Base-by-base conservation (phyloP, 768 basidiomycete species). In the Gymnopilus junonius region DNA sequence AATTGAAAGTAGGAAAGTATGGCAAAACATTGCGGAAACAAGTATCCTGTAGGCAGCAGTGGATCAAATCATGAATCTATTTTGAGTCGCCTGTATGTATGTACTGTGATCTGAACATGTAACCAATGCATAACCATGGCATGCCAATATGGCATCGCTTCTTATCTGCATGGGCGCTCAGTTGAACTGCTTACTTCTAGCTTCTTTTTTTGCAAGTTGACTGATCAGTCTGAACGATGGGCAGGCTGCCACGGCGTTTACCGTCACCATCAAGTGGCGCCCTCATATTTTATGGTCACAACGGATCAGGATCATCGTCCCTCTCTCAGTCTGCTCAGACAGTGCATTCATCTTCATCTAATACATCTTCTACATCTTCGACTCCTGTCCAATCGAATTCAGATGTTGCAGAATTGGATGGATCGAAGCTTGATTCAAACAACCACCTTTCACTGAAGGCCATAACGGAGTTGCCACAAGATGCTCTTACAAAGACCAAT, bases 271-370 rank as follows among this genome's bases (percentile, higher is more conserved):
- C 65, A 14, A 69, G 70, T 32, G 68, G 70, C 7, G 68, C 72
- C 10, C 67, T 70, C 42, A 71, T 73, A 20, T 71, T 73, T 45
- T 73, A 73, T 64, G 70, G 68, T 40, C 27, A 58, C 6, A 29
- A 58, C 43, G 32, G 34, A 27, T 35, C 57, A 1, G 37, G 35
- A 20, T 34, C 35, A 0, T 11, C 35, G 35, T n/a, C 8, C 29
- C 17, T 4, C 29, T 29, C n/a, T n/a, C n/a, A n/a, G n/a, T n/a
- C 8, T n/a, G 31, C 11, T 20, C 31, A n/a, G 8, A 32, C n/a
- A n/a, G n/a, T n/a, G n/a, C n/a, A n/a, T n/a, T 12, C 31, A 51
- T n/a, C 50, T 5, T 31, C 14, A 11, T 12, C 46, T 50, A 23
- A 17, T 40, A 46, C 48, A 3, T 14, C 59, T 23, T 54, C 66